phyloP scores from a whole-genome alignment of 148 eudicot species.

The Bassia scoparia region DNA sequence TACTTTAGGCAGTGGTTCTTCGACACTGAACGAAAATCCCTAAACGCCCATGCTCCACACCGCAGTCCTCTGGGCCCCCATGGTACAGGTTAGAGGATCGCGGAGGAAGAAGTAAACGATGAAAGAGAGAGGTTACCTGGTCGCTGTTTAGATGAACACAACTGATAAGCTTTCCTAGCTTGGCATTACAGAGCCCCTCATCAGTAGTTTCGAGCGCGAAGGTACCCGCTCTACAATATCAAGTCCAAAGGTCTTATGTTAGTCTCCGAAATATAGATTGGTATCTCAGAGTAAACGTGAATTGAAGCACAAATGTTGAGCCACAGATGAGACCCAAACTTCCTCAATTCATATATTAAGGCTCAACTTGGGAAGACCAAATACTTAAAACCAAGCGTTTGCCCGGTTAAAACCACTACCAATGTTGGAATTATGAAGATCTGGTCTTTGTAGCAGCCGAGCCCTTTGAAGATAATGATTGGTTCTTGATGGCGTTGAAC shows the following conservation, averaged over 20 bases:
- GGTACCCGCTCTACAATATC: slow-evolving; percentile 37
- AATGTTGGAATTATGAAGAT: slow-evolving; percentile 45
- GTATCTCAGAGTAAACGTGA: slow-evolving; percentile 44
- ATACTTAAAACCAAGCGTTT: slow-evolving; percentile 33
- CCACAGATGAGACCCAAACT: slow-evolving; percentile 31
- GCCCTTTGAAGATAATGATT: slow-evolving; percentile 41
- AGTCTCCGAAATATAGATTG: slow-evolving; percentile 40
- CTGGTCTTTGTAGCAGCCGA: slow-evolving; percentile 43
- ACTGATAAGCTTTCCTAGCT: slow-evolving; percentile 48
- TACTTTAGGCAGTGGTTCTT: slow-evolving; percentile 40
- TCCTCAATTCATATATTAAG: slow-evolving; percentile 36
- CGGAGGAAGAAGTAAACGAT: slow-evolving; percentile 31
- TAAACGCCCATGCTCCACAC: slow-evolving; percentile 40
- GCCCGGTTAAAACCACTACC: slow-evolving; percentile 32
- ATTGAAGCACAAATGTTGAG: slow-evolving; percentile 46
- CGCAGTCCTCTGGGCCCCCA: slow-evolving; percentile 46
- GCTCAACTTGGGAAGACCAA: slow-evolving; percentile 37
- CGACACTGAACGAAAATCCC: slow-evolving; percentile 42
- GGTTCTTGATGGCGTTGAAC: slow-evolving; percentile 33
- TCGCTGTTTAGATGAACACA: slow-evolving; percentile 50
- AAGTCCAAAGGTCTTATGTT: slow-evolving; percentile 45
- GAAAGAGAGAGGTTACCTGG: slow-evolving; percentile 44
- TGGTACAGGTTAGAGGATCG: slow-evolving; percentile 47
- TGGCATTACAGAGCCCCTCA: slow-evolving; percentile 47
- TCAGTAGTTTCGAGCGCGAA: slow-evolving; percentile 36